Base-by-base conservation (phyloP, 2,329 filamentous ascomycete species). In the Diaporthe eres region DNA sequence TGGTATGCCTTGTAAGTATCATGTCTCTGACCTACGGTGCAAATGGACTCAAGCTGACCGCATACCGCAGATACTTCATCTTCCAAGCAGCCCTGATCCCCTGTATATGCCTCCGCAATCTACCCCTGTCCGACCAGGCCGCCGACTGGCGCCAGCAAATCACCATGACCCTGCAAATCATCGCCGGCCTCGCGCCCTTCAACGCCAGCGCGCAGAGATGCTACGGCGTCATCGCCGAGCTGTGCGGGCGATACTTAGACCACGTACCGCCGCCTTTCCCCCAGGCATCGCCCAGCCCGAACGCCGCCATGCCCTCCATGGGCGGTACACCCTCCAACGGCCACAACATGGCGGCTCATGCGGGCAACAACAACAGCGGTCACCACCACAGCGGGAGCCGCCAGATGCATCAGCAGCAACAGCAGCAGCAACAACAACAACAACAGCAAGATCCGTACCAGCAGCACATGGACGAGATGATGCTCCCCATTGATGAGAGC, bases 11-110 rank as follows among this genome's bases (percentile, higher is more conserved):
- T 84, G 81, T 84, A 79, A 77, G 80, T 79, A 37, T 19, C 58
- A 22, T n/a, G 47, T 7, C 15, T 15, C 28, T 53, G 15, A 28
- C n/a, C n/a, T n/a, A 6, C 39, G 8, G 28, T 22, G n/a, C 8
- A 5, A 3, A 17, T 19, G n/a, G n/a, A 12, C n/a, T n/a, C 19
- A 28, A 17, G 34, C 57, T 76, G 70, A 71, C 31, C 37, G 2
- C 8, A n/a, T 2, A 8, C 49, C 39, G 13, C 51, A 77, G 76
- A 44, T 88, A 87, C 77, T 88, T 88, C 74, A 81, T 88, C 7
- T 89, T 89, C 72, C 87, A 88, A 74, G 86, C 87, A 0, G 85
- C 85, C 3, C 80, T 89, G 22, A 88, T 89, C 13, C 87, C 87
- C 1, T 85, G 84, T 61, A 85, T 88, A 15, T 88, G 86, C 74